Conservation (phyloP, 1,284 basidiomycete genomes). For the Fomitopsis palustris region DNA sequence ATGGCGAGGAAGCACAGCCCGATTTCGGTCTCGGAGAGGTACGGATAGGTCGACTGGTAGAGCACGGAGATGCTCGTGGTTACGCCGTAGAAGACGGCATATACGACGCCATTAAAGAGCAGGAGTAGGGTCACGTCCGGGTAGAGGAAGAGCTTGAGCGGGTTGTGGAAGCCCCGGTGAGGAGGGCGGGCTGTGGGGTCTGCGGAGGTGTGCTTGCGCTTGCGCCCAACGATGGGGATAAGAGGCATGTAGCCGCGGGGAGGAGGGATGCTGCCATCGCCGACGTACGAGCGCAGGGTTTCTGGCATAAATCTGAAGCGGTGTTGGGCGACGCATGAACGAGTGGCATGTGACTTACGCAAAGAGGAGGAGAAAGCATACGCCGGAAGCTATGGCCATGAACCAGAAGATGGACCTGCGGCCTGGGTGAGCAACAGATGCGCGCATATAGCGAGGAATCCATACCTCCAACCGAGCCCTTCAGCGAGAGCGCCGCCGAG, state of each 20-base stretch:
- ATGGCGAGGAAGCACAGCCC: constrained; percentile 71
- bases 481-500: constrained; percentile 60
- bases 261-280: constrained; percentile 53
- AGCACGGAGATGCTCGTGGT: constrained; percentile 63
- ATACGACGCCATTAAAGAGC: constrained; percentile 54
- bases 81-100: constrained; percentile 63
- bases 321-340: not conserved
- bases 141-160: constrained; percentile 54
- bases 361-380: constrained; percentile 51
- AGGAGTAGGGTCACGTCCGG: constrained; percentile 63
- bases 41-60: constrained; percentile 56
- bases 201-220: constrained; percentile 15
- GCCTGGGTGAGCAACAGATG: not conserved
- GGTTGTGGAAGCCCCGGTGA: constrained; percentile 45
- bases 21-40: constrained; percentile 56
- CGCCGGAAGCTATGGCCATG: constrained; percentile 55
- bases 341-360: constrained; percentile 39
- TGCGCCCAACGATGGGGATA: constrained; percentile 49
- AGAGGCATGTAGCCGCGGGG: constrained; percentile 48
- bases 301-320: constrained; percentile 42
- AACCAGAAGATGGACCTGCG: constrained; percentile 78
- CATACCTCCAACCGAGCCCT: constrained; percentile 64
- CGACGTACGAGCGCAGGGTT: constrained; percentile 50
- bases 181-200: constrained; percentile 26
- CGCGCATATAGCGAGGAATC: not conserved